Percentiles rank a stretch among this genome's conserved stretches.
Conservation (phyloP, 2,329 filamentous ascomycete species). For the Beauveria pseudobassiana region DNA sequence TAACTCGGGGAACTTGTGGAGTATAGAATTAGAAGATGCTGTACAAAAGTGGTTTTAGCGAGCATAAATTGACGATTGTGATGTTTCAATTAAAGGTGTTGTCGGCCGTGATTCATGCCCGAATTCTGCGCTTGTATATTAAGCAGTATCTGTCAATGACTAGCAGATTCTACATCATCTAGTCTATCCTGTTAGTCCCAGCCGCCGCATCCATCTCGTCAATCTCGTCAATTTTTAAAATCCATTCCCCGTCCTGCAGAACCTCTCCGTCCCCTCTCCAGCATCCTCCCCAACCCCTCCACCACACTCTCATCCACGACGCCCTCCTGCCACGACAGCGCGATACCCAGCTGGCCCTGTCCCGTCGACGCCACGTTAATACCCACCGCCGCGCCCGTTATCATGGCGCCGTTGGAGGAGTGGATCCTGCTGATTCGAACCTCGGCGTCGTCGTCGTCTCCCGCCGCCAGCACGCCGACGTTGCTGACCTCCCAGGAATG, state of each 20-base stretch:
- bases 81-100: too few relatives aligned
- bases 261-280: constrained; percentile 23
- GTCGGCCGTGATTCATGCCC: too few relatives aligned
- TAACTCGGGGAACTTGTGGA: too few relatives aligned
- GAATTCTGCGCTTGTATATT: too few relatives aligned
- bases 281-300: constrained; percentile 28
- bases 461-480: constrained; percentile 34
- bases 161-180: too few relatives aligned
- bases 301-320: constrained; percentile 32
- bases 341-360: constrained; percentile 32
- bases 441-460: constrained; percentile 12
- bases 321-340: constrained; percentile 41
- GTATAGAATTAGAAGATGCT: too few relatives aligned
- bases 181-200: too few relatives aligned
- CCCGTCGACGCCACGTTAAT: constrained; percentile 41
- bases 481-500: constrained; percentile 47
- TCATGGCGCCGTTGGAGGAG: constrained; percentile 42
- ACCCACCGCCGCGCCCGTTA: constrained; percentile 34
- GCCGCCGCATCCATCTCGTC: too few relatives aligned
- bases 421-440: constrained; percentile 32
- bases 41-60: too few relatives aligned
- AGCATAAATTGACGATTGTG: too few relatives aligned
- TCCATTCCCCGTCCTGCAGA: constrained; percentile 19
- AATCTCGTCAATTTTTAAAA: not conserved
- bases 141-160: too few relatives aligned